Conservation (phyloP, 371 early-diverging fungal genomes). For the Neoconidiobolus thromboides region DNA sequence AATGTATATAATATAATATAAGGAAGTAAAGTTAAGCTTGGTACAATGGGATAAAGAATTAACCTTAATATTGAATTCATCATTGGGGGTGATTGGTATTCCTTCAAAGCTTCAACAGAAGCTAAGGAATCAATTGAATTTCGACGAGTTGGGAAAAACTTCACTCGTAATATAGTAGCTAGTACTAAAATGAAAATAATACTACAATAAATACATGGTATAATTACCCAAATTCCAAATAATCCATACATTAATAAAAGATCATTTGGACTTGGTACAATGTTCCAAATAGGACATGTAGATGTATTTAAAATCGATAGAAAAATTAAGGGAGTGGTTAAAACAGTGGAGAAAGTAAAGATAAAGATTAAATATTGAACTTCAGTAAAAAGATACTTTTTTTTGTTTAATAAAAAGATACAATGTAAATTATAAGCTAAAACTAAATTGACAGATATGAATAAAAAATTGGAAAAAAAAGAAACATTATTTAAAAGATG, state of each 20-base stretch:
- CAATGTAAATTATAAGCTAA: conserved; percentile 2
- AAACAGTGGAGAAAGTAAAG: neutral
- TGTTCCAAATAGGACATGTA: neutral
- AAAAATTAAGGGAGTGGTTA: neutral
- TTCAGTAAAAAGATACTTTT: neutral
- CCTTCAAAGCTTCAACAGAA: neutral
- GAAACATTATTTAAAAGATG: neutral
- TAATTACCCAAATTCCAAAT: neutral
- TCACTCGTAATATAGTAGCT: neutral
- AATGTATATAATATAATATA: neutral
- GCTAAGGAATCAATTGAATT: neutral
- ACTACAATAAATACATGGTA: neutral
- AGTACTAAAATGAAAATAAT: neutral
- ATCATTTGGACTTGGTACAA: neutral
- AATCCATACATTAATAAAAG: neutral
- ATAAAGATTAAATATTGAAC: neutral
- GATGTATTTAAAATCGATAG: neutral
- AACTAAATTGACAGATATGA: neutral
- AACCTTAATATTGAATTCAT: neutral
- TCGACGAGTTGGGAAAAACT: neutral
- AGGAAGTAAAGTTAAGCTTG: conserved; percentile 1
- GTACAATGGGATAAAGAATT: conserved; percentile 1
- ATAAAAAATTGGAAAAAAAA: neutral
- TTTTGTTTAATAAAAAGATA: neutral
- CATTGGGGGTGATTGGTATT: neutral